A percentile compares a stretch with the other conserved stretches of the same genome.
phyloP scores from a whole-genome alignment of 345 rosid species.

The Boechera divaricarpa region DNA sequence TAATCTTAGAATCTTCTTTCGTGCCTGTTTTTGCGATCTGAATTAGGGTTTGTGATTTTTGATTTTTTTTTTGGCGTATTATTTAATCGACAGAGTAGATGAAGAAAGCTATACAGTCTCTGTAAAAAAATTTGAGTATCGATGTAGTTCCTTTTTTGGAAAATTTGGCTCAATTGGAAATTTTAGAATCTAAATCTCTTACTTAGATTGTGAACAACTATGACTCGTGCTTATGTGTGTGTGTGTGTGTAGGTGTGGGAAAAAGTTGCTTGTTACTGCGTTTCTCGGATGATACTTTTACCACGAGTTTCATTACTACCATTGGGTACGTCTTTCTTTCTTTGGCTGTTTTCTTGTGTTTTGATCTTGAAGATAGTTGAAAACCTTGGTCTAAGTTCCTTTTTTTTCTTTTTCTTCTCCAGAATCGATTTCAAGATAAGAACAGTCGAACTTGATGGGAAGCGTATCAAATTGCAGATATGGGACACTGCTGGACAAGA shows the following conservation, averaged over 20 bases:
- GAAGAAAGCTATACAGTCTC: background rate
- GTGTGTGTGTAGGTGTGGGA: conserved; percentile 65
- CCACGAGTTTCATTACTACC: conserved; percentile 90
- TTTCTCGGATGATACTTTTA: conserved; percentile 90
- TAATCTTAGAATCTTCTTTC: background rate
- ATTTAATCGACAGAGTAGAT: background rate
- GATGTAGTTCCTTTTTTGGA: conserved; percentile 7
- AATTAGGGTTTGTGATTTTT: conserved; percentile 36
- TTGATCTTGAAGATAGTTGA: conserved; percentile 17
- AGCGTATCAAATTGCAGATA: conserved; percentile 74
- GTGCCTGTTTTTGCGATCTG: conserved; percentile 13
- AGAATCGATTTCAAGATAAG: conserved; percentile 77
- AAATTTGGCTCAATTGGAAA: background rate
- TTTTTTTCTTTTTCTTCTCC: background rate
- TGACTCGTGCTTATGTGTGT: background rate
- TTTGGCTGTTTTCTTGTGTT: conserved; percentile 9
- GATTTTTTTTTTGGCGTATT: background rate
- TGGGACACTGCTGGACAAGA: conserved; percentile 97
- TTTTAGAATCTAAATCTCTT: background rate
- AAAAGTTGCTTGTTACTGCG: conserved; percentile 90
- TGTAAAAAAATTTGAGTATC: background rate
- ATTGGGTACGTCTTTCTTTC: conserved; percentile 60
- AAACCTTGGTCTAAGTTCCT: background rate
- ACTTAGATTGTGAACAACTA: conserved; percentile 6
- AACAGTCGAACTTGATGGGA: conserved; percentile 75